Percentiles rank a stretch among this genome's conserved stretches.
Evolutionary conservation across 768 basidiomycete genomes (phyloP).

Genomic region (Serendipita vermifera): DNA sequence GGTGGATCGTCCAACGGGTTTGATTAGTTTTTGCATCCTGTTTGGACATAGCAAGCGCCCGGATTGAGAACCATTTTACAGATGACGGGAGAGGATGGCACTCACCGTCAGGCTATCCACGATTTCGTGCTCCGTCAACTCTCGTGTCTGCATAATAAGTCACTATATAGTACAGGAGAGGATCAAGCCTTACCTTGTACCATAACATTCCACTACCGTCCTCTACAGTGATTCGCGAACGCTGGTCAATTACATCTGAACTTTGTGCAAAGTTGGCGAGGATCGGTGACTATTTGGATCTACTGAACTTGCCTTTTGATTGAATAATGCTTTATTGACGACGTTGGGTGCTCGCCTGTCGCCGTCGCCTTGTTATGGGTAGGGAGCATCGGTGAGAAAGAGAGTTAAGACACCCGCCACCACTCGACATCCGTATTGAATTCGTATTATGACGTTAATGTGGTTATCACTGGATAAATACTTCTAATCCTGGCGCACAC

Average conservation of each 20-base stretch:
- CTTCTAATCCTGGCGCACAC: too few relatives aligned
- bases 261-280: too few relatives aligned
- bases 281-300: background rate
- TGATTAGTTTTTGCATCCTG: background rate
- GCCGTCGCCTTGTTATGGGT: background rate
- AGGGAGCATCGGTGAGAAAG: background rate
- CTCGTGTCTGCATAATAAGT: background rate
- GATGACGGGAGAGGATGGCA: background rate
- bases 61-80: too few relatives aligned
- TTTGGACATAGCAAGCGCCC: too few relatives aligned
- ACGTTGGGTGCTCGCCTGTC: background rate
- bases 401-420: too few relatives aligned
- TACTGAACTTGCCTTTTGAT: background rate
- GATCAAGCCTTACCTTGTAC: background rate
- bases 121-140: background rate
- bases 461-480: too few relatives aligned
- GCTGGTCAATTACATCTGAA: background rate
- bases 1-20: slow-evolving; percentile 63
- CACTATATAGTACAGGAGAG: background rate
- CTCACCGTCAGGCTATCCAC: background rate
- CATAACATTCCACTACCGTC: background rate
- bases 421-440: too few relatives aligned
- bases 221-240: background rate
- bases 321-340: background rate
- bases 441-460: too few relatives aligned